Evolutionary conservation across 257 asterid genomes (phyloP), one percentile per base, ranked within the genome.

Genomic region (Paulownia fortunei): DNA sequence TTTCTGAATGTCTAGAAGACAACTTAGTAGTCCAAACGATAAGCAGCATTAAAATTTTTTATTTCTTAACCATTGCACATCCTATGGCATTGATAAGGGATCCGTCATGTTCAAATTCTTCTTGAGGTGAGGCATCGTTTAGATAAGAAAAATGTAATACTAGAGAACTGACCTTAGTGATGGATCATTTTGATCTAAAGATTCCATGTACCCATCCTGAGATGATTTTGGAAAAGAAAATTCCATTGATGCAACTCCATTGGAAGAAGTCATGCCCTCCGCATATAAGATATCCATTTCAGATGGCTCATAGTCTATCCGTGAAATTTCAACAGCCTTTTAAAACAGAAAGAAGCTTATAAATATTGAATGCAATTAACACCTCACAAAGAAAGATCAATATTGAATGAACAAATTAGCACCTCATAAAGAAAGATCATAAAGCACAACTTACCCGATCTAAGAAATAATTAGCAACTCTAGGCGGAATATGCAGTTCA

Each of bases 261-360:
- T 93, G 46, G 96, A 91, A 46, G 89, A 82, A 79, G 88, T 79
- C 55, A 92, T 81, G 62, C 97, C 97, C 80, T 94, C 98, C 4
- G 97, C 94, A 61, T 89, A 89, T 72, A 93, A 78, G 73, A 93
- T 94, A 81, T 96, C 99, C 97, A 86, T 84, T 79, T 89, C 86
- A 21, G 97, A 92, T 55, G 99, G 99, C 84, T 87, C 92, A 30
- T 96, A 96, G 44, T 92, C 94, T 41, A 36, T 84, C 84, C 82
- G 85, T 5, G 97, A 89, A 78, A 93, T 88, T 56, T 93, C 97
- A 81, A 83, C 90, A 71, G 97, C 98, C 99, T 96, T 77, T 64
- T 37, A 6, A 44, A 72, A 47, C 76, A 56, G 46, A 79, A 64
- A 59, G 65, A 46, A 58, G 58, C 66, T 67, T 30, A 46, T 77